Evolutionary conservation across 352 stramenopile species (phyloP), one percentile per base, ranked within the genome.

Genomic region (Globisporangium radiosum): DNA sequence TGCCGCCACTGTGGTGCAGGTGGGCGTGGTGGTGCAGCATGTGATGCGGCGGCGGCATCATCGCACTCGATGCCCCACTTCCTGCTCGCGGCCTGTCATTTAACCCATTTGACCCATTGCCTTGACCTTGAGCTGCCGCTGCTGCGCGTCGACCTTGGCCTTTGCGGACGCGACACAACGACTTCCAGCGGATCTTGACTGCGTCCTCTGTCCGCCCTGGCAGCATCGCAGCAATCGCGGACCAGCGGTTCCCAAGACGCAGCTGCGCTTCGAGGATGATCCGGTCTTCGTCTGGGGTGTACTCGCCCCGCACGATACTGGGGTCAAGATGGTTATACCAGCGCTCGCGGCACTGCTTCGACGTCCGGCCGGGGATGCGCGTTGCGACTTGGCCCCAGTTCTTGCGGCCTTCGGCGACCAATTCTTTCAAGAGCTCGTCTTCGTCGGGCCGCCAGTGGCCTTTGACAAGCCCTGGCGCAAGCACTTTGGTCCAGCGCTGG

Each of bases 381-480:
- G 81, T 91, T 15, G 87, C 88, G 19, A 95, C 87, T 61, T 94
- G 84, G 40, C 82, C 83, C 89, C 89, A 97, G 67, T 93, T 96
- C 65, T 94, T 92, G 25, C 78, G 73, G 40, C 81, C 78, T 65
- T 93, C 74, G 9, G 76, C 75, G 13, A 94, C 88, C 0, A 95
- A 61, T 47, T 94, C 76, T 56, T 88, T 80, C 14, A 97, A 73
- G 61, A 96, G 50, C 6, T 90, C 78, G 60, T 98, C 94, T 68
- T 98, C 94, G 44, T 98, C 89, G 5, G 90, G 85, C 14, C 87
- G 94, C 94, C 94, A 98, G 54, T 96, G 92, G 38, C 93, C 94
- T 67, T 99, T 99, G 40, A 97, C 88, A 3, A 98, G 78, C n/a
- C 93, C 95, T 5, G 94, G 94, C 10, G 91, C 90, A 13, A 98